phyloP scores from a whole-genome alignment of 805 yeast species.

The Grigorovia humatica region DNA sequence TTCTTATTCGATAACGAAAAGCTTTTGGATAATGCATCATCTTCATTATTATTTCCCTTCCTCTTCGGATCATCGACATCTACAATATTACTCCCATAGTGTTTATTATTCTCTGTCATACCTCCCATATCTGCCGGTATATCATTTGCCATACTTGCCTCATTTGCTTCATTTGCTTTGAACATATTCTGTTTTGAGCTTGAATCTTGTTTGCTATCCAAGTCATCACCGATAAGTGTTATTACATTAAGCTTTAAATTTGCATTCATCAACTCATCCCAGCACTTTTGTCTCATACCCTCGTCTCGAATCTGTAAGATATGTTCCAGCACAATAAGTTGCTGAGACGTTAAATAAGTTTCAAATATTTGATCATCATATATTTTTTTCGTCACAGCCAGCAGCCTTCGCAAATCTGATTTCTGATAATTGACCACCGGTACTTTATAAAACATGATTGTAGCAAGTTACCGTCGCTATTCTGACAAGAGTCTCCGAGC shows the following conservation, averaged over 20 bases:
- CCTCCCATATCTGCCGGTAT: neutral
- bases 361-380: slow-evolving; percentile 34
- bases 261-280: slow-evolving; percentile 37
- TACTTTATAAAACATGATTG: slow-evolving; percentile 2
- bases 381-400: slow-evolving; percentile 28
- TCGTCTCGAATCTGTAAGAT: slow-evolving; percentile 31
- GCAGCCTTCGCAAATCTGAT: slow-evolving; percentile 25
- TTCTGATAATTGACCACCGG: slow-evolving; percentile 23
- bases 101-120: neutral
- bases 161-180: neutral
- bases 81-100: no score
- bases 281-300: slow-evolving; percentile 25
- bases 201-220: neutral
- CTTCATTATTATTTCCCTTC: neutral
- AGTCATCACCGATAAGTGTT: slow-evolving; percentile 3
- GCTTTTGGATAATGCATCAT: neutral
- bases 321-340: slow-evolving; percentile 39
- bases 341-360: slow-evolving; percentile 45
- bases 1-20: neutral
- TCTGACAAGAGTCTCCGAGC: neutral
- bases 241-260: slow-evolving; percentile 21
- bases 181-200: slow-evolving; percentile 1
- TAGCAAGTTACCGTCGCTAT: neutral
- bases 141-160: slow-evolving; percentile 3
- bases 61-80: slow-evolving; percentile 1